Conservation (phyloP, 768 basidiomycete genomes). For the Leccinellum rugosiceps region DNA sequence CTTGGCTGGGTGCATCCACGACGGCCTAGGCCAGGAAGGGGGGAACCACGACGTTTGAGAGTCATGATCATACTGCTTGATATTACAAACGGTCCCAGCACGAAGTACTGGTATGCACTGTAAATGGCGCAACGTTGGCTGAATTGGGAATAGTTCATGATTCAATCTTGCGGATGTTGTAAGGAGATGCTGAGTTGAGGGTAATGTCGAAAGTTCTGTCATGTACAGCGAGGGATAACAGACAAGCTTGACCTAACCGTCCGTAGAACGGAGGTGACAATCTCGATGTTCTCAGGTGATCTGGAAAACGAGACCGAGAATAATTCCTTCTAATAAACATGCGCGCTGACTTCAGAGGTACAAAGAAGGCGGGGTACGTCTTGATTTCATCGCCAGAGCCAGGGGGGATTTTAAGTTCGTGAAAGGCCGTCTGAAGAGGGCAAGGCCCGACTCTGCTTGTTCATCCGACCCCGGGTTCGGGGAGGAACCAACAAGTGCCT, state of each 20-base stretch:
- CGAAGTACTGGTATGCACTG: conserved; percentile 46
- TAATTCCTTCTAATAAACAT: conserved; percentile 17
- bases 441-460: conserved; percentile 59
- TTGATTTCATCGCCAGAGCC: conserved; percentile 8
- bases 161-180: conserved; percentile 40
- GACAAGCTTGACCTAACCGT: conserved; percentile 32
- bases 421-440: conserved; percentile 26
- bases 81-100: conserved; percentile 54
- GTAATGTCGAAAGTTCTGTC: conserved; percentile 5
- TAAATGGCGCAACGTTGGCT: conserved; percentile 41
- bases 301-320: conserved; percentile 31
- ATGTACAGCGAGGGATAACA: conserved; percentile 21
- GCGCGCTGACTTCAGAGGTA: conserved; percentile 43
- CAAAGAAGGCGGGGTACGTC: conserved; percentile 56
- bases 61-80: conserved; percentile 51
- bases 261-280: conserved; percentile 14
- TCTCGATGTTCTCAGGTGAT: conserved; percentile 27
- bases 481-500: background rate
- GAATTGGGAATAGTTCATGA: conserved; percentile 46
- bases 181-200: background rate
- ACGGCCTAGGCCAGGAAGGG: conserved; percentile 9
- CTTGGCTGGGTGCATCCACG: conserved; percentile 24
- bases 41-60: conserved; percentile 53
- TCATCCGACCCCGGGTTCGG: conserved; percentile 47
- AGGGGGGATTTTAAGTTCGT: background rate